Evolutionary conservation across 2,329 filamentous ascomycete genomes (phyloP).

Genomic region (Pseudocercospora eumusae): DNA sequence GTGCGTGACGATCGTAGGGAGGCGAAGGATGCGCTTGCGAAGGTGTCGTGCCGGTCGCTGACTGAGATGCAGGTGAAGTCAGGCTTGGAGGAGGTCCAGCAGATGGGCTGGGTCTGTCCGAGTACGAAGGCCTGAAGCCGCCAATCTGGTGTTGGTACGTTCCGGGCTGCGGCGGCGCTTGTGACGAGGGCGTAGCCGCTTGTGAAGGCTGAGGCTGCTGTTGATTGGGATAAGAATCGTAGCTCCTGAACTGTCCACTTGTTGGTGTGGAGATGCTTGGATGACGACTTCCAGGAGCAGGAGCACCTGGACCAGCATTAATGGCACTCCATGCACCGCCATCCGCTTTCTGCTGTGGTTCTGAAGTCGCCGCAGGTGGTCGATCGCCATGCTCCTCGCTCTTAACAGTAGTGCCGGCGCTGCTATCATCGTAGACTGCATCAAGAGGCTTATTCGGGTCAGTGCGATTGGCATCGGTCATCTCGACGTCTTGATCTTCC

Average conservation of each 20-base stretch:
- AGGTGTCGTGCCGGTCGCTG: slow-evolving; percentile 29
- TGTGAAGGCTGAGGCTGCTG: slow-evolving; percentile 18
- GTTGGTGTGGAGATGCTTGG: slow-evolving; percentile 30
- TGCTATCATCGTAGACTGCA: slow-evolving; percentile 36
- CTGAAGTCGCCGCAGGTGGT: slow-evolving; percentile 22
- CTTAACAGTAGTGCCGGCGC: slow-evolving; percentile 36
- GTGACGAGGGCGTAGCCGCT: slow-evolving; percentile 1
- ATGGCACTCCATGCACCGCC: slow-evolving; percentile 46
- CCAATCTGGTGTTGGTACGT: slow-evolving; percentile 28
- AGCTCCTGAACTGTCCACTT: slow-evolving; percentile 35
- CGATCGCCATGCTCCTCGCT: slow-evolving; percentile 37
- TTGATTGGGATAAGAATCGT: slow-evolving; percentile 33
- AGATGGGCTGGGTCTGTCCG: slow-evolving; percentile 24
- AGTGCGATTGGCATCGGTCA: slow-evolving; percentile 36
- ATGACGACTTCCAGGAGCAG: slow-evolving; percentile 29
- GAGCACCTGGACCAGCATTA: slow-evolving; percentile 37
- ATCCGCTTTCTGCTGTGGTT: slow-evolving; percentile 27
- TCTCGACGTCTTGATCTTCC: slow-evolving; percentile 42
- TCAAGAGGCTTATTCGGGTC: slow-evolving; percentile 29
- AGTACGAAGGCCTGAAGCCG: slow-evolving; percentile 35
- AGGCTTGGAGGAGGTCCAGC: slow-evolving; percentile 29
- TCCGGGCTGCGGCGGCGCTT: slow-evolving; percentile 10
- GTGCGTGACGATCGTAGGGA: slow-evolving; percentile 26
- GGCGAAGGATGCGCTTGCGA: slow-evolving; percentile 34
- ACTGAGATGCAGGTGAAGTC: slow-evolving; percentile 34